These are phyloP conservation scores for Scedosporium minutisporum DNA, from an alignment of 2,329 filamentous ascomycete species.

Conservation along the genomic window DNA sequence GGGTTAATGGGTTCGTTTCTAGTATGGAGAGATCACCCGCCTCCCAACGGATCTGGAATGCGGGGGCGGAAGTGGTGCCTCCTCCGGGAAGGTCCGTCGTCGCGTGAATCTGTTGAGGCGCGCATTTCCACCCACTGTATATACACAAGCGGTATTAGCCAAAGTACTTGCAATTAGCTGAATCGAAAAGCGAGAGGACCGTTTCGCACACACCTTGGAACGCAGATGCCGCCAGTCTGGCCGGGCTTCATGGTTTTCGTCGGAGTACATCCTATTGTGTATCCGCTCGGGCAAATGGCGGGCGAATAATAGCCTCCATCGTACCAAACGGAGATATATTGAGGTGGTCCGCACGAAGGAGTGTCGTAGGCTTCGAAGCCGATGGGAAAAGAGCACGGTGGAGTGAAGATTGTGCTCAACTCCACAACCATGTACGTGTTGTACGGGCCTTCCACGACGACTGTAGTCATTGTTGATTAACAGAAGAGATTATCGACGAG, in stretches of 20 bases:
- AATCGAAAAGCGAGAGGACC: neutral
- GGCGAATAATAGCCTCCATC: slow-evolving; percentile 6
- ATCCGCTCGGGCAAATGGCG: slow-evolving; percentile 5
- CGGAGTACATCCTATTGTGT: slow-evolving; percentile 2
- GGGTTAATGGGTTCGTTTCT: slow-evolving; percentile 4
- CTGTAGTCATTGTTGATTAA: slow-evolving; percentile 1
- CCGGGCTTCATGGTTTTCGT: neutral
- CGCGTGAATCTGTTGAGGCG: neutral
- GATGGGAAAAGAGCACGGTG: neutral
- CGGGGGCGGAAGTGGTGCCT: neutral
- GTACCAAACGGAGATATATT: slow-evolving; percentile 5
- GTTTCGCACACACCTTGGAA: neutral
- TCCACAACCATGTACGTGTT: slow-evolving; percentile 6
- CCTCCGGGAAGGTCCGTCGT: neutral
- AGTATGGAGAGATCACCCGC: slow-evolving; percentile 1
- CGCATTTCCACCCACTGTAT: slow-evolving; percentile 1
- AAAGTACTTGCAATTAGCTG: neutral
- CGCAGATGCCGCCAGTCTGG: slow-evolving; percentile 2
- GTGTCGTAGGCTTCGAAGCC: slow-evolving; percentile 1
- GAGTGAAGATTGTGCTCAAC: slow-evolving; percentile 1
- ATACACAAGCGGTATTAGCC: neutral
- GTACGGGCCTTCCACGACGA: neutral
- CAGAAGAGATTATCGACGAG: too few species aligned
- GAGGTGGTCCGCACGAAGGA: neutral
- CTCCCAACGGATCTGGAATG: slow-evolving; percentile 6